A percentile compares a stretch with the other conserved stretches of the same genome.
Conservation (phyloP, 371 early-diverging fungal genomes). For the Circinella umbellata region DNA sequence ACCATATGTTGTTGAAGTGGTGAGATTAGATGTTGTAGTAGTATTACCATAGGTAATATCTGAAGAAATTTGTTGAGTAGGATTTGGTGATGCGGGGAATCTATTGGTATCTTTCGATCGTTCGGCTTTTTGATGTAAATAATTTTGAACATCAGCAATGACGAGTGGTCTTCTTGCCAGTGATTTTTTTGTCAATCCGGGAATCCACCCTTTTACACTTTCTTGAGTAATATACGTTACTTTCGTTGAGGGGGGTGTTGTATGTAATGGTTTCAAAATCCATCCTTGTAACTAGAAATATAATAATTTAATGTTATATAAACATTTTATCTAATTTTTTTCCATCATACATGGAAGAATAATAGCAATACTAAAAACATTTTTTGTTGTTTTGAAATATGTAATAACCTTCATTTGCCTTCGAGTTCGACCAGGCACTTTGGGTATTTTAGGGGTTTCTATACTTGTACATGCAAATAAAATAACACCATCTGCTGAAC, state of each 20-base stretch:
- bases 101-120: constrained; percentile 27
- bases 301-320: too few species aligned
- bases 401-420: constrained; percentile 55
- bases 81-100: not conserved
- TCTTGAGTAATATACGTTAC: constrained; percentile 62
- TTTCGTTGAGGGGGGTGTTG: constrained; percentile 61
- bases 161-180: constrained; percentile 68
- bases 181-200: constrained; percentile 68
- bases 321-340: not conserved
- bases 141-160: constrained; percentile 62
- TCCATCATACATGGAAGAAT: too few species aligned
- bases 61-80: not conserved
- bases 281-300: constrained; percentile 56
- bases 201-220: constrained; percentile 60
- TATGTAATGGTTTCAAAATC: constrained; percentile 61
- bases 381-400: not conserved
- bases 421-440: constrained; percentile 58
- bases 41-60: not conserved
- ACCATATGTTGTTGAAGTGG: too few species aligned
- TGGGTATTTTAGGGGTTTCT: constrained; percentile 64
- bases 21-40: not conserved
- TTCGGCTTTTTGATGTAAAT: constrained; percentile 64
- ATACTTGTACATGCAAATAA: constrained; percentile 68
- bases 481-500: constrained; percentile 63
- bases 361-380: too few species aligned